Percentiles rank a stretch among this genome's conserved stretches.
These are phyloP conservation scores for Simplicillium sp. DNA, from an alignment of 2,329 filamentous ascomycete species.

Conservation along the genomic window DNA sequence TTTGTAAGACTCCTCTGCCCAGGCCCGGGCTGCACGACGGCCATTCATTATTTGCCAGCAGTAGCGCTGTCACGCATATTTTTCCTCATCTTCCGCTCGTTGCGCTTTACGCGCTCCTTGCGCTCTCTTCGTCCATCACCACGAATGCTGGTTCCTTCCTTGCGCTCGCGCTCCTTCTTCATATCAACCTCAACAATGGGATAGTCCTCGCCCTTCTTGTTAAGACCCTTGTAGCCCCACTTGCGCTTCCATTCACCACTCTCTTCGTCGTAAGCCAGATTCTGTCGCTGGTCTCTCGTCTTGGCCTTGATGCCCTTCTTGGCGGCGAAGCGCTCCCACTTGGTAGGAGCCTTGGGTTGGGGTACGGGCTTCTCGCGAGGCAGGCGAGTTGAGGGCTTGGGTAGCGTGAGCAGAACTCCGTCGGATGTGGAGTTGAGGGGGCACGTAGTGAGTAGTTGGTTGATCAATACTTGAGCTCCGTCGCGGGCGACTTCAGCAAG, in stretches of 20 bases:
- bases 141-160: slow-evolving; percentile 52
- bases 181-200: slow-evolving; percentile 91
- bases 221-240: slow-evolving; percentile 90
- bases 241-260: slow-evolving; percentile 83
- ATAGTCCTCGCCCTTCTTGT: slow-evolving; percentile 73
- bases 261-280: slow-evolving; percentile 76
- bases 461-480: slow-evolving; percentile 84
- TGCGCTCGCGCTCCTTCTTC: slow-evolving; percentile 54
- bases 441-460: slow-evolving; percentile 87
- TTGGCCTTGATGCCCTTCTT: slow-evolving; percentile 96
- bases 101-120: slow-evolving; percentile 60
- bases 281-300: slow-evolving; percentile 62
- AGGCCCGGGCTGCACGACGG: not conserved
- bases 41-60: slow-evolving; percentile 4
- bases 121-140: slow-evolving; percentile 55
- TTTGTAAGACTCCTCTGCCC: not conserved
- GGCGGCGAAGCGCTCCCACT: slow-evolving; percentile 91
- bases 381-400: slow-evolving; percentile 56
- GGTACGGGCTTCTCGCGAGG: slow-evolving; percentile 92
- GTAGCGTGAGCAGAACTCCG: slow-evolving; percentile 72
- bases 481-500: slow-evolving; percentile 73
- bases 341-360: slow-evolving; percentile 70
- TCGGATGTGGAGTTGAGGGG: slow-evolving; percentile 60
- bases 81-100: slow-evolving; percentile 59
- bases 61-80: slow-evolving; percentile 44